Evolutionary conservation across 2,329 filamentous ascomycete genomes (phyloP).

Genomic region (Microsporum canis): DNA sequence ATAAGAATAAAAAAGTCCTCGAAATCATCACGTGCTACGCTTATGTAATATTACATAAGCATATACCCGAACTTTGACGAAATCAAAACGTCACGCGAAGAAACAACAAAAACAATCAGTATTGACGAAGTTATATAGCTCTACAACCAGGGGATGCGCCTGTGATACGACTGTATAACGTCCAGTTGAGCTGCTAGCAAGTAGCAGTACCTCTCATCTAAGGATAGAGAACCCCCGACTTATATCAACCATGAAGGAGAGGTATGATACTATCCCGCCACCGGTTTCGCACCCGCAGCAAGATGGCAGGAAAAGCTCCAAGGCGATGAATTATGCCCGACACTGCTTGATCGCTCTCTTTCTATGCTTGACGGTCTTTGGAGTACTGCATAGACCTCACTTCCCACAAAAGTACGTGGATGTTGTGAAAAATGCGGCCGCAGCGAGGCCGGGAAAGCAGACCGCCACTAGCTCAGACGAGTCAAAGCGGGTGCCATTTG

Average conservation of each 20-base stretch:
- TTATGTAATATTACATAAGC: background rate
- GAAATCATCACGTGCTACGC: background rate
- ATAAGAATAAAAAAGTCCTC: background rate
- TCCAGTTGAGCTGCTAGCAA: background rate
- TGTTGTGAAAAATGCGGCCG: constrained; percentile 5
- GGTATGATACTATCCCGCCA: constrained; percentile 2
- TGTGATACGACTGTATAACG: background rate
- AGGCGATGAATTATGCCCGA: constrained; percentile 8
- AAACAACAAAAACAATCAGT: background rate
- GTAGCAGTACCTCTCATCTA: background rate
- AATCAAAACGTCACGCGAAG: background rate
- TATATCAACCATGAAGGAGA: background rate
- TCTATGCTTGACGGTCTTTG: constrained; percentile 12
- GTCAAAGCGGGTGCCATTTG: constrained; percentile 53
- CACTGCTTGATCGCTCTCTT: constrained; percentile 11
- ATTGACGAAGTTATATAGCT: background rate
- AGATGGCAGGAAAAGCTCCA: constrained; percentile 3
- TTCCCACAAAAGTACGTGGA: constrained; percentile 5
- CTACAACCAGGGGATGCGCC: background rate
- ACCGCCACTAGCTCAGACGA: background rate
- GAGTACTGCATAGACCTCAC: constrained; percentile 5
- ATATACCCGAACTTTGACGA: background rate
- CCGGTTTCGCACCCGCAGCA: constrained; percentile 6
- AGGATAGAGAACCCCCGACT: background rate
- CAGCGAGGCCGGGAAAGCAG: background rate